Evolutionary conservation across 169 alveolate species (phyloP).

Genomic region (Plasmodium coatneyi): DNA sequence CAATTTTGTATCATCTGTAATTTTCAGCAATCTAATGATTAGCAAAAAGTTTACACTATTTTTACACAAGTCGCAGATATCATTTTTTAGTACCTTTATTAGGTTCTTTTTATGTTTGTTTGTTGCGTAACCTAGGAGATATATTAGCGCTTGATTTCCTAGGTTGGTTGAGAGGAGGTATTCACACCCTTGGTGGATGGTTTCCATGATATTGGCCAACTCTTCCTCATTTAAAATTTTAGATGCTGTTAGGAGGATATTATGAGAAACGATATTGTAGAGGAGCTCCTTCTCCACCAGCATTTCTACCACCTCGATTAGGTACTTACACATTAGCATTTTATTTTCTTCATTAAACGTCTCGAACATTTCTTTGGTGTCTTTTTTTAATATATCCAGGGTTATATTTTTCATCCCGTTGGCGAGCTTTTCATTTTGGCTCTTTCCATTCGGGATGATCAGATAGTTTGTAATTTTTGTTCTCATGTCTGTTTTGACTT

Average conservation of each 20-base stretch:
- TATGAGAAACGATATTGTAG: constrained; percentile 56
- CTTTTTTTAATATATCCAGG: constrained; percentile 26
- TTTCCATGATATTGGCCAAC: constrained; percentile 44
- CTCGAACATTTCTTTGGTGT: constrained; percentile 30
- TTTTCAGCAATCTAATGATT: constrained; percentile 63
- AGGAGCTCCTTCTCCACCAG: constrained; percentile 59
- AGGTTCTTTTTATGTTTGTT: constrained; percentile 70
- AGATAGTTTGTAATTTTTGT: constrained; percentile 30
- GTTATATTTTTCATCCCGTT: constrained; percentile 22
- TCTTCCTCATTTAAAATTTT: constrained; percentile 35
- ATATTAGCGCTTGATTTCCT: constrained; percentile 68
- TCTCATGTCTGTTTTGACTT: constrained; percentile 14
- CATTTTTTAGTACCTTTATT: constrained; percentile 52
- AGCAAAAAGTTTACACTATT: constrained; percentile 55
- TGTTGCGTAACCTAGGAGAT: constrained; percentile 64
- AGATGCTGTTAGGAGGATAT: constrained; percentile 19
- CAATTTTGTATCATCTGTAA: constrained; percentile 72
- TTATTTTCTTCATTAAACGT: constrained; percentile 41
- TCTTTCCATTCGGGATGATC: constrained; percentile 24
- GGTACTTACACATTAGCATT: background rate
- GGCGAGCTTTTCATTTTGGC: background rate
- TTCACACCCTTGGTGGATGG: constrained; percentile 75
- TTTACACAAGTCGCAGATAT: constrained; percentile 61
- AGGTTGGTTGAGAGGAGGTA: constrained; percentile 51
- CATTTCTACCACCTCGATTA: constrained; percentile 56